phyloP scores from a whole-genome alignment of 1,139 yeast genomes.

The Candida sp. region DNA sequence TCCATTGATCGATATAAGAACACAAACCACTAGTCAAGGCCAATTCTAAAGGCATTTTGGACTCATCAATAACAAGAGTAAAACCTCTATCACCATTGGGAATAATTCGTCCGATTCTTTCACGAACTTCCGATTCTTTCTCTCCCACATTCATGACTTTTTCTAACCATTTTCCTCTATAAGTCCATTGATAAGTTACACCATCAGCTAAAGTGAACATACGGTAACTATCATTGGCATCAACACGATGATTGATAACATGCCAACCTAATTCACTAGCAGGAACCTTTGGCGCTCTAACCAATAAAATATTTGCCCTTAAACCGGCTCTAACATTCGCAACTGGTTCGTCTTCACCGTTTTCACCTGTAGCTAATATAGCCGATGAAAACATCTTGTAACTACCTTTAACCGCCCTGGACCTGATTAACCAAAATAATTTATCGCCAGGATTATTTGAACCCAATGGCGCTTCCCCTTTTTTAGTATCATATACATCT shows the following conservation, averaged over 20 bases:
- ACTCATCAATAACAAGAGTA: conserved; percentile 49
- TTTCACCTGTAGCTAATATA: conserved; percentile 34
- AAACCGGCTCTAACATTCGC: conserved; percentile 60
- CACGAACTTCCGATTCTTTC: conserved; percentile 59
- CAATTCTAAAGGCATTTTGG: conserved; percentile 51
- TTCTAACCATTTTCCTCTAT: conserved; percentile 55
- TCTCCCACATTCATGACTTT: conserved; percentile 54
- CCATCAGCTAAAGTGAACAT: conserved; percentile 60
- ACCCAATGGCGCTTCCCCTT: conserved; percentile 31
- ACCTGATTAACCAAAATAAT: conserved; percentile 51
- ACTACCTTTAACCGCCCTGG: conserved; percentile 64
- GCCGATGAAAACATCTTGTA: conserved; percentile 51
- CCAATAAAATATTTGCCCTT: conserved; percentile 52
- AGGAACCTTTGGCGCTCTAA: conserved; percentile 46
- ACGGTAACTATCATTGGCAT: conserved; percentile 57
- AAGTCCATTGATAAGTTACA: conserved; percentile 61
- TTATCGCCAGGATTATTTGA: conserved; percentile 36
- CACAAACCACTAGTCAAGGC: conserved; percentile 59
- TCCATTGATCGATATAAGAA: conserved; percentile 66
- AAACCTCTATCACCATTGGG: conserved; percentile 51
- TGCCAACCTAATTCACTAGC: conserved; percentile 64
- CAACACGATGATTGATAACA: conserved; percentile 55
- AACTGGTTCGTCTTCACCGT: conserved; percentile 53
- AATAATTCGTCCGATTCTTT: conserved; percentile 52
- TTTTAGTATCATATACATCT: conserved; percentile 49